Evolutionary conservation across 805 yeast species (phyloP), one percentile per base, ranked within the genome.

Genomic region (Candida palmyrensis): DNA sequence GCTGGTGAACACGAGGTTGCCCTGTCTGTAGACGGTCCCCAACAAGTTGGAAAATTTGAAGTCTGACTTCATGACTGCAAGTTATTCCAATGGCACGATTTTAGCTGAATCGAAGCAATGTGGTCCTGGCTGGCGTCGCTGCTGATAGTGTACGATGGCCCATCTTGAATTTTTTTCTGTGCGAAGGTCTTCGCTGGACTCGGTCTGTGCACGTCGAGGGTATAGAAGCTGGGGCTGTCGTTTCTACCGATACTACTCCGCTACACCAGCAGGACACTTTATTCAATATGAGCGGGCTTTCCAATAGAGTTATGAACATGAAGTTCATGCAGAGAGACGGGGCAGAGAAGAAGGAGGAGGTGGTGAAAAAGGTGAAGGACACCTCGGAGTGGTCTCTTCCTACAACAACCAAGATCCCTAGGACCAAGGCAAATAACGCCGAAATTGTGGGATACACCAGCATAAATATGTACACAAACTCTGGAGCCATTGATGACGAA

Each of bases 1-100:
- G 1, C 80, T 76, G 1, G 95, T 80, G 62, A 82, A 92, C 4
- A 81, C 68, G 18, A 92, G 62, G 55, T 90, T 88, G n/a, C 97
- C 98, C 52, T 82, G 85, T 31, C 94, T 70, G 53, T 92, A 92
- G 3, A 92, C 97, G 0, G 97, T 89, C 18, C 98, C 98, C 47
- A 92, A 65, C 20, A 92, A 68, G 60, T 90, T 92, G 21, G 94
- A 79, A 48, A 92, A 82, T 71, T 81, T 65, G 48, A 82, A 87
- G 62, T 86, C 94, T n/a, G 95, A 79, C 64, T 79, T 85, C 95
- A 87, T 86, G 32, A 14, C 23, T 9, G 23, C 15, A 6, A 6
- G 12, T 24, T 24, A 9, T 10, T 14, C 15, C 14, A 16, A 12
- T 14, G 12, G 27, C 27, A 24, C 27, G 27, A 12, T 24, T 6